Evolutionary conservation across 768 basidiomycete species (phyloP), one percentile per base, ranked within the genome.

Genomic region (Pleurotus tuoliensis): DNA sequence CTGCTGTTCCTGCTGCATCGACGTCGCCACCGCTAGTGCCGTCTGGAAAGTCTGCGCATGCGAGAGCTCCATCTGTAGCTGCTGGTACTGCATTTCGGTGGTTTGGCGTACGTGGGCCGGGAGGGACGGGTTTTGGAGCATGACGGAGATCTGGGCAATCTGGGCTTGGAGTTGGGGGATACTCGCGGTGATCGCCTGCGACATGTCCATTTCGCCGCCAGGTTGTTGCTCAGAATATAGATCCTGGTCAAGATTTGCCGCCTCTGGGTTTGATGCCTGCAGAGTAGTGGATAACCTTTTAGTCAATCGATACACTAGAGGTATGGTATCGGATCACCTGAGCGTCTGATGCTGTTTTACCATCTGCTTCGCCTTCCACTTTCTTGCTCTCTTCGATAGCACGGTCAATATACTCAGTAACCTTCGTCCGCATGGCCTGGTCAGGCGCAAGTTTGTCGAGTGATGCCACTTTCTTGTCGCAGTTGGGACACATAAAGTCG

Each of bases 401-500:
- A 63, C 78, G 84, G 58, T 92, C 85, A 65, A 98, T 90, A 67
- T 96, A 94, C 59, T 88, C 89, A 54, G 75, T 72, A 43, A 95
- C 92, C 63, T 80, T 87, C 47, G 80, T 83, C 58, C 96, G 84
- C 73, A 82, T 82, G 38, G 85, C 86, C 67, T 86, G 90, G 73
- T 98, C 94, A 65, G 82, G 68, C 56, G 83, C 70, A 48, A 98
- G 78, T 71, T 92, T 92, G 76, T 97, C 94, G 64, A 98, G 74
- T 37, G 90, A 94, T 3, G 87, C 80, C 58, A 98, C 84, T 74
- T 90, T 94, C 71, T 88, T 87, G 60, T 84, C 80, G 71, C 97
- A 98, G 62, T 86, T 85, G 6, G 93, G 95, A 72, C 96, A 98
- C 56, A 88, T 75, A 71, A 98, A 98, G 75, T 97, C 94, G 71